Conservation (phyloP, 2,329 filamentous ascomycete genomes). For the Tolypocladium nubicola region DNA sequence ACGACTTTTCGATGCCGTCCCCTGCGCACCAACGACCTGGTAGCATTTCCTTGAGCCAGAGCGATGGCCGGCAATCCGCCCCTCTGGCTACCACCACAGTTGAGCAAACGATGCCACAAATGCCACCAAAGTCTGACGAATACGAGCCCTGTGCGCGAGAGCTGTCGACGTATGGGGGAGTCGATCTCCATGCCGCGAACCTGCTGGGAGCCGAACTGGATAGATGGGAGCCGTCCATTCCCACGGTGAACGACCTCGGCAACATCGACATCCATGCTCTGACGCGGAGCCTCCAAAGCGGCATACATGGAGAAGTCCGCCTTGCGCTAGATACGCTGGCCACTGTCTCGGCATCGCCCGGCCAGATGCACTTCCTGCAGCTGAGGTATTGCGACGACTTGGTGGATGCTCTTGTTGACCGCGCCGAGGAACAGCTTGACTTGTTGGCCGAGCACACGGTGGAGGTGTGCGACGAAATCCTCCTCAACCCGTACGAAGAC, state of each 20-base stretch:
- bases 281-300: conserved; percentile 80
- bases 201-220: conserved; percentile 58
- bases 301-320: conserved; percentile 81
- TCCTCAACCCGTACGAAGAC: conserved; percentile 79
- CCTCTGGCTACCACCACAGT: conserved; percentile 7
- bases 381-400: conserved; percentile 76
- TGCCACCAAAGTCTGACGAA: conserved; percentile 36
- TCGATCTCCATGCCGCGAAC: conserved; percentile 55
- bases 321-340: conserved; percentile 78
- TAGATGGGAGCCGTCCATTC: conserved; percentile 62
- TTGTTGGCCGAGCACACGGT: conserved; percentile 72
- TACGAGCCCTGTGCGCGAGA: conserved; percentile 46
- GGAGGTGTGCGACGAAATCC: conserved; percentile 78
- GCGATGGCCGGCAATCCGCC: conserved; percentile 16
- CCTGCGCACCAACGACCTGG: conserved; percentile 31
- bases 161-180: conserved; percentile 56
- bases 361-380: conserved; percentile 53
- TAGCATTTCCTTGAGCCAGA: conserved; percentile 28
- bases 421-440: conserved; percentile 80
- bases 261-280: conserved; percentile 84
- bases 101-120: conserved; percentile 24
- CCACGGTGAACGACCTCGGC: conserved; percentile 66
- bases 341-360: conserved; percentile 51
- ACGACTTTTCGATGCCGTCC: conserved; percentile 34
- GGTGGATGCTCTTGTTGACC: conserved; percentile 79